Base-by-base conservation (phyloP, 805 yeast species). In the Suhomyces kilbournensis region DNA sequence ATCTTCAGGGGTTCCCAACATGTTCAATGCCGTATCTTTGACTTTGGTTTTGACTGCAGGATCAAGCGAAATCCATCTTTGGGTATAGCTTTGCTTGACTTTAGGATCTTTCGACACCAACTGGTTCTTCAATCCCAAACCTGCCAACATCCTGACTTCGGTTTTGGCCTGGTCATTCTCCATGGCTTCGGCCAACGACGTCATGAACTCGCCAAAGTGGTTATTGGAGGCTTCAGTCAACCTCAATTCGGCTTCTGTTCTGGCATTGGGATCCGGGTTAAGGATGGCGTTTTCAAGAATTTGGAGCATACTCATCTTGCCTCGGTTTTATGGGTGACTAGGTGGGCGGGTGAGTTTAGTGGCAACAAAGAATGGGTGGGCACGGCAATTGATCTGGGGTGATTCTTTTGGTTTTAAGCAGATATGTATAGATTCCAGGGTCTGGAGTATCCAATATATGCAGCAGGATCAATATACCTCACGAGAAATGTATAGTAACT, bases 81-180 rank as follows among this genome's bases (percentile, higher is more conserved):
- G 83, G 14, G 84, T 81, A 65, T 83, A 86, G 39, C 76, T 80
- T 43, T 68, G 70, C 58, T 79, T 82, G 58, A 82, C 83, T n/a
- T 71, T 70, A 3, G 76, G 59, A 64, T 89, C 96, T 66, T 92
- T 93, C 14, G 97, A 84, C 6, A 90, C 83, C 62, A 93, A 78
- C 73, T 89, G 90, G 72, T 93, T 93, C 75, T 93, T 93, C 64
- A 90, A 76, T 19, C 87, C 87, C 56, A 93, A 76, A 42, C 94
- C 96, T 3, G 99, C 97, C 66, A 94, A 80, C 79, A 91, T 89
- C 64, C 98, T 81, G 46, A 91, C 94, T 71, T 93, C 97, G 5
- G 85, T 72, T 61, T 80, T 82, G 51, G 81, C 81, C 7, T 73
- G 65, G 44, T 82, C 86, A 64, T 85, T 84, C 22, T 85, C 86